A percentile compares a stretch with the other conserved stretches of the same genome.
Conservation (phyloP, 805 yeast genomes). For the Candida oleophila region DNA sequence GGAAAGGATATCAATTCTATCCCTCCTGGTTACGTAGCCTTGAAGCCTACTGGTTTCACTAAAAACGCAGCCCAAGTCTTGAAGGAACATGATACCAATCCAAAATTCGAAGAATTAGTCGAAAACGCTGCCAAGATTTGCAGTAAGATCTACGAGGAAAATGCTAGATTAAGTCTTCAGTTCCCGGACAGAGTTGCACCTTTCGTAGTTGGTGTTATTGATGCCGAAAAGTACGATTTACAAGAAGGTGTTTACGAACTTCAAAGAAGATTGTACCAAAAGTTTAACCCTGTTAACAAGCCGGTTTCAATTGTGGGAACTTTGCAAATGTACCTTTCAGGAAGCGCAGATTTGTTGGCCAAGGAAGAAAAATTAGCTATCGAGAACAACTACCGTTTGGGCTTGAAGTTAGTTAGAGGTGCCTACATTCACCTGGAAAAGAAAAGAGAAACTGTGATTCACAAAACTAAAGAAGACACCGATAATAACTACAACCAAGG, state of each 20-base stretch:
- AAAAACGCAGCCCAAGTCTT: constrained; percentile 74
- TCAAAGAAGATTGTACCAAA: constrained; percentile 76
- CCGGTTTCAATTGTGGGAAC: constrained; percentile 83
- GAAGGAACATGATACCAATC: constrained; percentile 57
- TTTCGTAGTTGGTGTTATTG: constrained; percentile 75
- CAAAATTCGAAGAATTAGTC: constrained; percentile 58
- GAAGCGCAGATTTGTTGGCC: constrained; percentile 60
- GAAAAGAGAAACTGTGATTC: constrained; percentile 64
- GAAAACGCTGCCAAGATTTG: constrained; percentile 66
- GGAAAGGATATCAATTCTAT: constrained; percentile 58
- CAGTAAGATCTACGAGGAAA: constrained; percentile 52
- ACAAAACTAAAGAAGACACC: constrained; percentile 74
- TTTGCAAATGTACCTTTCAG: constrained; percentile 85
- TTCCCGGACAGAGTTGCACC: constrained; percentile 71
- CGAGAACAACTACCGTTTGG: constrained; percentile 64
- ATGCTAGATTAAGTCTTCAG: constrained; percentile 43
- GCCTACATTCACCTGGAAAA: constrained; percentile 92
- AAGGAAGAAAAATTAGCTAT: constrained; percentile 66
- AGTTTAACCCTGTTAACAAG: constrained; percentile 60
- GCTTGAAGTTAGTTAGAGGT: constrained; percentile 90
- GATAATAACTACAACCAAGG: constrained; percentile 76
- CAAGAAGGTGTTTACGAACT: constrained; percentile 90
- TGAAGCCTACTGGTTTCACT: constrained; percentile 90
- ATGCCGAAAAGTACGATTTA: constrained; percentile 86
- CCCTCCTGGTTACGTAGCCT: constrained; percentile 89